Percentiles rank a stretch among this genome's conserved stretches.
phyloP scores from a whole-genome alignment of 2,329 filamentous ascomycete genomes.

The Epichloe hybrida region DNA sequence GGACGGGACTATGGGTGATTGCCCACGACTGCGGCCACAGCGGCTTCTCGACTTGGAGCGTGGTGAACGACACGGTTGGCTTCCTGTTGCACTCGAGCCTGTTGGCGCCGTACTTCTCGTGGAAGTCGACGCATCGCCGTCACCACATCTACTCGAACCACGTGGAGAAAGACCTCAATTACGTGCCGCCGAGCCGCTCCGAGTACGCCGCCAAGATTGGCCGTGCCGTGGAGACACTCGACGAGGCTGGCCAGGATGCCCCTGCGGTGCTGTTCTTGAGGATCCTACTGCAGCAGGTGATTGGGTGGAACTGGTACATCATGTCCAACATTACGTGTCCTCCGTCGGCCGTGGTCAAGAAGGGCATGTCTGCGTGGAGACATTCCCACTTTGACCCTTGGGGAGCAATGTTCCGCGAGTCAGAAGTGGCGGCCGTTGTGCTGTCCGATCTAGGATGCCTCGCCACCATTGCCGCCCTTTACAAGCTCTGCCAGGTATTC shows the following conservation, averaged over 20 bases:
- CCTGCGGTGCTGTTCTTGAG: slow-evolving; percentile 41
- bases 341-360: not conserved
- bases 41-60: slow-evolving; percentile 45
- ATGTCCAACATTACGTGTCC: slow-evolving; percentile 38
- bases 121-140: slow-evolving; percentile 56
- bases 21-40: slow-evolving; percentile 60
- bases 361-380: slow-evolving; percentile 17
- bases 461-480: slow-evolving; percentile 24
- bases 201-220: slow-evolving; percentile 1
- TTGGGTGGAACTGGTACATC: slow-evolving; percentile 52
- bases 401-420: slow-evolving; percentile 45
- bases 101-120: slow-evolving; percentile 58
- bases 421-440: slow-evolving; percentile 41
- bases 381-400: slow-evolving; percentile 47
- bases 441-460: slow-evolving; percentile 47
- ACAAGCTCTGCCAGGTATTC: slow-evolving; percentile 39
- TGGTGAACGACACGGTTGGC: slow-evolving; percentile 47
- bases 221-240: slow-evolving; percentile 16
- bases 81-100: slow-evolving; percentile 53
- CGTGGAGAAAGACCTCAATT: slow-evolving; percentile 36
- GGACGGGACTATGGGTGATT: slow-evolving; percentile 57
- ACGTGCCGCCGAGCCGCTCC: not conserved
- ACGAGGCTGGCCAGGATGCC: slow-evolving; percentile 49
- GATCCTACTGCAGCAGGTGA: slow-evolving; percentile 47
- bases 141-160: slow-evolving; percentile 58